Evolutionary conservation across 345 rosid species (phyloP), one percentile per base, ranked within the genome.

Genomic region (Hibiscus mutabilis): DNA sequence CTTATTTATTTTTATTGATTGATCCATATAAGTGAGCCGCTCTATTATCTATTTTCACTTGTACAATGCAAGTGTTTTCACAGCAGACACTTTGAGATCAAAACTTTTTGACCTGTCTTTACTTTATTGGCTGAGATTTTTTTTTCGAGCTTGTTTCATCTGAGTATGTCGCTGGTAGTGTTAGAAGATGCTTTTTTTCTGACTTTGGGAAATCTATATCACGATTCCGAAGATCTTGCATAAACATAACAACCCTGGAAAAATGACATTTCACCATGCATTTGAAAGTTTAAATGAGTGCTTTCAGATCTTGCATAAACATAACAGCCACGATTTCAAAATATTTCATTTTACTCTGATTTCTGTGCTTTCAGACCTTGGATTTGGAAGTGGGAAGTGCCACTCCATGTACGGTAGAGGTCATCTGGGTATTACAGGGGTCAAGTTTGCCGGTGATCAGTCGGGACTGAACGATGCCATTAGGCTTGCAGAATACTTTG

Each of bases 341-440:
- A 44, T 14, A 2, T 65, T 53, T 69, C 31, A 40, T 75, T 71
- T 62, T 80, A 68, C 44, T 14, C 70, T 78, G 49, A 56, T 79
- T 42, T 71, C 49, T 77, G 73, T 77, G 57, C 75, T 78, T 79
- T 74, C 97, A 92, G 99, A 91, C 79, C 88, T 96, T 52, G 94
- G 96, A 76, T 83, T 86, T 78, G 67, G 70, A 55, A 86, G 87
- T 79, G 94, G 96, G 82, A 96, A 88, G 86, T 86, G 98, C 65
- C 92, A 87, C 79, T 83, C 97, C 65, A 74, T 96, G 65, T 96
- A 92, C 76, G 96, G 87, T 62, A 91, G 93, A 84, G 99, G 99
- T 76, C 99, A 91, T 84, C 79, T 84, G 66, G 99, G 98, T 68
- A 77, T 87, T 52, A 89, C 96, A 21, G 83, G 88, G 66, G 78